Percentiles rank a stretch among this genome's conserved stretches.
These are phyloP conservation scores for Vinca minor DNA, from an alignment of 257 asterid species.

Conservation along the genomic window DNA sequence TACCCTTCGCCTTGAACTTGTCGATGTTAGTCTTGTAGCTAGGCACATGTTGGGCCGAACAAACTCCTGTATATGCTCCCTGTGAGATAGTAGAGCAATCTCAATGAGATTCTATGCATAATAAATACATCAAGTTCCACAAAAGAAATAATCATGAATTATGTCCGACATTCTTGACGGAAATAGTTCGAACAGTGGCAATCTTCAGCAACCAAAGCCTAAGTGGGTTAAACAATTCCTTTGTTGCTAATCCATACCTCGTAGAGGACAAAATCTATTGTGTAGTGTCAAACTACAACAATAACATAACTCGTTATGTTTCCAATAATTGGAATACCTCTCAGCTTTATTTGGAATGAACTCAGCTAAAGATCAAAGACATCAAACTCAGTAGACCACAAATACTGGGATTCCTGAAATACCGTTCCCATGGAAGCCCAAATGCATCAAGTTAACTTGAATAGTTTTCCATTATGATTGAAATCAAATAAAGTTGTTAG, in stretches of 20 bases:
- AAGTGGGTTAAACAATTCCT: background rate
- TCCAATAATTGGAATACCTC: too few relatives aligned
- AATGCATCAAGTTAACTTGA: too few relatives aligned
- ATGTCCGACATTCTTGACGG: background rate
- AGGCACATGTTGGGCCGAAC: conserved; percentile 85
- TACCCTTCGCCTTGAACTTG: conserved; percentile 77
- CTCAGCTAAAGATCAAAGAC: too few relatives aligned
- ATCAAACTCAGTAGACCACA: too few relatives aligned
- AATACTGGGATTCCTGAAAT: too few relatives aligned
- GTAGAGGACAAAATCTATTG: background rate
- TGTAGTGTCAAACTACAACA: background rate
- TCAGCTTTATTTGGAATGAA: too few relatives aligned
- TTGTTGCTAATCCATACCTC: background rate
- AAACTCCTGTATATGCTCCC: conserved; percentile 98
- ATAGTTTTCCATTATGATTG: too few relatives aligned
- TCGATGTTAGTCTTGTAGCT: conserved; percentile 73
- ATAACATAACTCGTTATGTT: too few relatives aligned
- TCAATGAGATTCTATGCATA: background rate
- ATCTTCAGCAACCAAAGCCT: background rate
- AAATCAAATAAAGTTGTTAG: too few relatives aligned
- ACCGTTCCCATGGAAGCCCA: too few relatives aligned
- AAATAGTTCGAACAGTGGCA: background rate
- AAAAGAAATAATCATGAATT: too few relatives aligned
- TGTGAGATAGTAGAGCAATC: conserved; percentile 16
- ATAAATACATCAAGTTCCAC: background rate